Evolutionary conservation across 441 rosid species (phyloP), one percentile per base, ranked within the genome.

Genomic region (Brassica hybrid): DNA sequence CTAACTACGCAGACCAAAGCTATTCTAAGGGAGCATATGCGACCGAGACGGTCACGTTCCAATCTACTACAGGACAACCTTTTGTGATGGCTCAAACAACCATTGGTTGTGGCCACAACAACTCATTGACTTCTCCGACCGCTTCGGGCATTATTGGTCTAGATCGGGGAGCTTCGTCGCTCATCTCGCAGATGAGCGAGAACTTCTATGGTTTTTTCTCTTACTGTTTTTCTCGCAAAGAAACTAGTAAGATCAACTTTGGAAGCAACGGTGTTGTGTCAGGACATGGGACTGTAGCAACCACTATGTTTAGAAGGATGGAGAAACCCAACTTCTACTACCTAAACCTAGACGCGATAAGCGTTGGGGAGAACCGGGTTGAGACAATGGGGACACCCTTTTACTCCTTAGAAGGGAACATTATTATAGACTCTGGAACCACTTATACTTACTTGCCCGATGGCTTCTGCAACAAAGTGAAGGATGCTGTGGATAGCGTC

Each of bases 131-230:
- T 5, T 10, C 11, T 0, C 16, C 16, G 2, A 10, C 19, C 0
- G 2, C 13, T 16, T 71, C 80, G 4, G 80, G 80, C 14, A 1
- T 71, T 18, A 17, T 77, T 65, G 76, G 80, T 65, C 67, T 77
- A 17, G 13, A 19, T 0, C 59, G 41, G 72, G 67, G 67, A 56
- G 0, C 67, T 38, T 6, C 13, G 7, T 77, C 80, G 3, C 71
- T 71, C 38, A 30, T 71, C 38, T 12, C 67, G 43, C 72, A 71
- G 38, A 65, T 77, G 67, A 76, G 61, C 0, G 32, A 56, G 0
- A 25, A 62, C 66, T 30, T 4, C 2, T 8, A n/a, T 27, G 71
- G 72, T 19, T 8, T 65, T n/a, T 17, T 77, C 52, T 77, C 76
- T 41, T 71, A 77, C 23, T 77, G 72, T 1, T 56, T 77, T 5